These are phyloP conservation scores for Sordariomycetes sp. DNA, from an alignment of 2,329 filamentous ascomycete genomes.

Conservation along the genomic window DNA sequence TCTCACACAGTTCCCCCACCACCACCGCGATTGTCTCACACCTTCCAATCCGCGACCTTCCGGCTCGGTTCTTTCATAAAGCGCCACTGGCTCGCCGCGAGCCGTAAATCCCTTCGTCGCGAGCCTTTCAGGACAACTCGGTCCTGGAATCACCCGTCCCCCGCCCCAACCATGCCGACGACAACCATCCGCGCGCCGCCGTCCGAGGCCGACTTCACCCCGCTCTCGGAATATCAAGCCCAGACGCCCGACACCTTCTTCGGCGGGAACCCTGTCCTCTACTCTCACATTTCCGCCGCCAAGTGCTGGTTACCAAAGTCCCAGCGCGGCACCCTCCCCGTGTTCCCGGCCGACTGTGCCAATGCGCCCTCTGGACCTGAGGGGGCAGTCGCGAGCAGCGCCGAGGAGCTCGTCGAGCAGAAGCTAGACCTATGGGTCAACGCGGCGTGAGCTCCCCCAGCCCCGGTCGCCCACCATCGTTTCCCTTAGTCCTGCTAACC, in stretches of 20 bases:
- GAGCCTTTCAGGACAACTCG: neutral
- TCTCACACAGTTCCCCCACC: neutral
- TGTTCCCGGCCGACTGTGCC: constrained; percentile 32
- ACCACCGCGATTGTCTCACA: neutral
- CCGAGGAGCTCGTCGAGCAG: constrained; percentile 29
- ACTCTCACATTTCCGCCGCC: constrained; percentile 47
- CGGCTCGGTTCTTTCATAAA: neutral
- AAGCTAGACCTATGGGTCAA: constrained; percentile 46
- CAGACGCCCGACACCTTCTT: constrained; percentile 66
- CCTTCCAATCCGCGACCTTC: neutral
- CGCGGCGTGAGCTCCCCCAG: constrained; percentile 37
- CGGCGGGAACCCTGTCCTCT: constrained; percentile 58
- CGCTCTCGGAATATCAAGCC: constrained; percentile 58
- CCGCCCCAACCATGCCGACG: neutral
- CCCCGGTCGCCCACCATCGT: neutral
- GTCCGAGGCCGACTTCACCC: constrained; percentile 46
- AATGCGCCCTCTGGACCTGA: constrained; percentile 21
- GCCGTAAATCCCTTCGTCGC: too few relatives aligned
- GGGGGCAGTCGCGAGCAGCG: constrained; percentile 18
- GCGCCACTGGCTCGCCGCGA: neutral
- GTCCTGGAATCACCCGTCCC: neutral
- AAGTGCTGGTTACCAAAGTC: constrained; percentile 46
- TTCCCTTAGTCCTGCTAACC: neutral
- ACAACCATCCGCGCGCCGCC: constrained; percentile 30
- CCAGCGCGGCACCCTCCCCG: constrained; percentile 43